A percentile compares a stretch with the other conserved stretches of the same genome.
Evolutionary conservation across 2,329 filamentous ascomycete species (phyloP).

Genomic region (Fusarium dlaminii): DNA sequence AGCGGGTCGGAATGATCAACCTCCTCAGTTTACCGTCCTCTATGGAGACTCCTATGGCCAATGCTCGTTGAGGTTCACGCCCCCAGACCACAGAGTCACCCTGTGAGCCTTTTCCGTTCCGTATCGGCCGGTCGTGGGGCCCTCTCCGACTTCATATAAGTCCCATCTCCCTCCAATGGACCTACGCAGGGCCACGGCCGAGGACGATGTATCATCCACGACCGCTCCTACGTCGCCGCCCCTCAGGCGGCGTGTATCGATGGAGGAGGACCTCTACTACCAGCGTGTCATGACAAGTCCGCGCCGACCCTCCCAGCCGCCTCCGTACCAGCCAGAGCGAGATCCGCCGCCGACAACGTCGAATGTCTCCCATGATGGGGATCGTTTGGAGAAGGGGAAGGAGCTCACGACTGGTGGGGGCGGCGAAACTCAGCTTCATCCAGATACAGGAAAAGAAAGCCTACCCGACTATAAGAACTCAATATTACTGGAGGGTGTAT

Average conservation of each 20-base stretch:
- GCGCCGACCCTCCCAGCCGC: slow-evolving; percentile 58
- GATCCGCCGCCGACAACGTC: slow-evolving; percentile 23
- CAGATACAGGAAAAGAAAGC: slow-evolving; percentile 49
- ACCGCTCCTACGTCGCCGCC: slow-evolving; percentile 48
- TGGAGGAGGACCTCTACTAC: slow-evolving; percentile 65
- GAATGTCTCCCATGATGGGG: slow-evolving; percentile 25
- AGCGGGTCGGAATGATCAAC: slow-evolving; percentile 52
- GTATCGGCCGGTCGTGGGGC: slow-evolving; percentile 35
- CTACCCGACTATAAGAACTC: slow-evolving; percentile 67
- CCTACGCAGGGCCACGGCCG: slow-evolving; percentile 40
- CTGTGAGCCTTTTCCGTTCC: slow-evolving; percentile 33
- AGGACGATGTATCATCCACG: slow-evolving; percentile 48
- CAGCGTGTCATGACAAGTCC: slow-evolving; percentile 60
- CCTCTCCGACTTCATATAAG: slow-evolving; percentile 40
- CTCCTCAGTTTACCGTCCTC: slow-evolving; percentile 44
- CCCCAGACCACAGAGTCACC: slow-evolving; percentile 37
- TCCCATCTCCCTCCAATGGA: slow-evolving; percentile 47
- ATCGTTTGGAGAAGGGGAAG: slow-evolving; percentile 30
- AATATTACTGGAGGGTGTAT: slow-evolving; percentile 65
- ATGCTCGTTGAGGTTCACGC: slow-evolving; percentile 42
- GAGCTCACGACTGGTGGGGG: slow-evolving; percentile 33
- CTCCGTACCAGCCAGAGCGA: slow-evolving; percentile 53
- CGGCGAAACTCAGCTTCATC: slow-evolving; percentile 19
- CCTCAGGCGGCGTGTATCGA: slow-evolving; percentile 59
- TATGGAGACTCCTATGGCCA: slow-evolving; percentile 47